These are phyloP conservation scores for Cladobotryum protrusum DNA, from an alignment of 2,329 filamentous ascomycete species.

Conservation along the genomic window DNA sequence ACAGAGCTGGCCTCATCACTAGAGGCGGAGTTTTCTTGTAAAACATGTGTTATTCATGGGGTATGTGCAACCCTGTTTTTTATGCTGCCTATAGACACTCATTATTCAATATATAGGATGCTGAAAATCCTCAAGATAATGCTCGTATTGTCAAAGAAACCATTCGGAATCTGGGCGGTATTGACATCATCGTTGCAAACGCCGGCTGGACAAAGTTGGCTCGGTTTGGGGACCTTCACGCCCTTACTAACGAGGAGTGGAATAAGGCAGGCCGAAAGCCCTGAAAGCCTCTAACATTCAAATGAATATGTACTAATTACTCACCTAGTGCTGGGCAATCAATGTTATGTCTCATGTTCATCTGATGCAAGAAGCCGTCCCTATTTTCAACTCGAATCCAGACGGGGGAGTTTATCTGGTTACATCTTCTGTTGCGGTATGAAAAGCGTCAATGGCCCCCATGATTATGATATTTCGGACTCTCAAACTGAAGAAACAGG, in stretches of 20 bases:
- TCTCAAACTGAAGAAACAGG: too few relatives aligned
- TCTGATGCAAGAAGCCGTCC: constrained; percentile 6
- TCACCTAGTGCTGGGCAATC: constrained; percentile 2
- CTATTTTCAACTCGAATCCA: constrained; percentile 7
- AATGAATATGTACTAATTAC: neutral
- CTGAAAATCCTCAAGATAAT: constrained; percentile 5
- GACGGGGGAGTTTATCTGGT: constrained; percentile 6
- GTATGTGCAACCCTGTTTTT: neutral
- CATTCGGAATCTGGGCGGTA: constrained; percentile 1
- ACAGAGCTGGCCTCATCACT: neutral
- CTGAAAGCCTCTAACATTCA: neutral
- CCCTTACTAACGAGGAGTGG: constrained; percentile 5
- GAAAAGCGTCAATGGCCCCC: neutral
- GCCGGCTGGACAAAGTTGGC: constrained; percentile 8
- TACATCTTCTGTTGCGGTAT: constrained; percentile 7
- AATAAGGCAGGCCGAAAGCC: constrained; percentile 1
- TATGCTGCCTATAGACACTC: neutral
- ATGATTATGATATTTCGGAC: too few relatives aligned
- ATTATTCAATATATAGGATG: neutral
- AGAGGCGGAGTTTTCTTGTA: neutral
- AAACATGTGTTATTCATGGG: neutral
- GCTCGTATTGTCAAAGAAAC: constrained; percentile 6
- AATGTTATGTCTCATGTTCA: constrained; percentile 9
- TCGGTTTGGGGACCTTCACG: constrained; percentile 1
- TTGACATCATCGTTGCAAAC: constrained; percentile 6